Evolutionary conservation across 2,329 filamentous ascomycete genomes (phyloP), one percentile per base, ranked within the genome.

Genomic region (Xylariaceae sp.): DNA sequence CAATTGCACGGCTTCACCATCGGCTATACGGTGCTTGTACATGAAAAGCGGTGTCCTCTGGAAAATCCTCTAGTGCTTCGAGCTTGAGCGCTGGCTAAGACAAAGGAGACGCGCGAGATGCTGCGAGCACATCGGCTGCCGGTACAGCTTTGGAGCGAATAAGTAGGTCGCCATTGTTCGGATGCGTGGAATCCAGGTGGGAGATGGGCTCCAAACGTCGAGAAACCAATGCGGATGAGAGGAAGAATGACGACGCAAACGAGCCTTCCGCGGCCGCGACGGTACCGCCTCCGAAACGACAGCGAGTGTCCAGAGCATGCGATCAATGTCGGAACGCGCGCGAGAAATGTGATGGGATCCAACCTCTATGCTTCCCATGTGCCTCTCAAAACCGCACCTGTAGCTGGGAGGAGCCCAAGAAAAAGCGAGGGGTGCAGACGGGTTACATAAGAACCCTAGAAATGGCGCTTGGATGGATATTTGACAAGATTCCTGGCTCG

Each of bases 381-480:
- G 71, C 72, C 6, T 68, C 75, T 4, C 76, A 83, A 45, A 78
- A 75, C 40, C 73, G 85, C 37, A 61, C 71, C 26, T 90, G 87
- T 60, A 81, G 82, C 13, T 90, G 89, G 60, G 79, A 84, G 47
- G 75, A 83, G 40, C 81, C 79, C 40, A 80, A 83, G 7, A 88
- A 87, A 63, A 89, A 89, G 61, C 74, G 86, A 48, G 86, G 87
- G 3, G 79, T 90, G 9, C 85, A 85, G 53, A 86, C 86, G n/a
- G 86, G 87, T 13, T 89, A 89, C 56, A 83, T 90, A 41, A 76
- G 85, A 26, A 84, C 83, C 0, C 68, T 90, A 15, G 86, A 90
- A 61, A 63, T 85, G 33, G 75, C 82, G 9, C 70, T 86, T 41
- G 82, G 81, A 11, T 81, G 81, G 69, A 65, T 85, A 1, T 83